These are phyloP conservation scores for Millerozyma acaciae DNA, from an alignment of 805 yeast species.

Conservation along the genomic window DNA sequence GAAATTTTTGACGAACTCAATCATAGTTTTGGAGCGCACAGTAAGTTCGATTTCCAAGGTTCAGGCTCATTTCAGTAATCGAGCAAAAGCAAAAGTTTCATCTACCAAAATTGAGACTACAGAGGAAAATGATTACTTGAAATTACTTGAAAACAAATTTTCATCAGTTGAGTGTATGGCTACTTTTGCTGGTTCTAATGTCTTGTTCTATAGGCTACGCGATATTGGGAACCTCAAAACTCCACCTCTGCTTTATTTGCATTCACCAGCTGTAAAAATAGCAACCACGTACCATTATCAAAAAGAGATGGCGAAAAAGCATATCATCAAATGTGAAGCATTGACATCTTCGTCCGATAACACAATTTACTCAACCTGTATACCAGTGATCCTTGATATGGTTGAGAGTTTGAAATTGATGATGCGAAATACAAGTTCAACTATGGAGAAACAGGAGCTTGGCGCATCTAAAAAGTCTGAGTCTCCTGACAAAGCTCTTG, in stretches of 20 bases:
- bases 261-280: conserved; percentile 71
- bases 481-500: conserved; percentile 28
- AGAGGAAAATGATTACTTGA: conserved; percentile 6
- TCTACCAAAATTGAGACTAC: conserved; percentile 3
- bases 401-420: conserved; percentile 45
- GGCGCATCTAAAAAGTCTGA: conserved; percentile 3
- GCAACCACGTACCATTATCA: conserved; percentile 49
- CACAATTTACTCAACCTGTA: conserved; percentile 65
- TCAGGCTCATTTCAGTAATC: conserved; percentile 28
- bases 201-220: conserved; percentile 45
- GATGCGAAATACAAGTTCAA: conserved; percentile 29
- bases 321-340: conserved; percentile 48
- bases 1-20: conserved; percentile 53
- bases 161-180: conserved; percentile 48
- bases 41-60: conserved; percentile 45
- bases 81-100: conserved; percentile 12
- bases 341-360: conserved; percentile 70
- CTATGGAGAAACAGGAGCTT: neutral
- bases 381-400: conserved; percentile 69
- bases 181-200: conserved; percentile 67
- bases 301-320: conserved; percentile 36
- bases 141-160: conserved; percentile 18
- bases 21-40: conserved; percentile 50
- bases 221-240: conserved; percentile 30
- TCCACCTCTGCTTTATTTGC: conserved; percentile 55